Evolutionary conservation across 164 flowering plant species (phyloP), one percentile per base, ranked within the genome.

Genomic region (Vitis rotundifolia): DNA sequence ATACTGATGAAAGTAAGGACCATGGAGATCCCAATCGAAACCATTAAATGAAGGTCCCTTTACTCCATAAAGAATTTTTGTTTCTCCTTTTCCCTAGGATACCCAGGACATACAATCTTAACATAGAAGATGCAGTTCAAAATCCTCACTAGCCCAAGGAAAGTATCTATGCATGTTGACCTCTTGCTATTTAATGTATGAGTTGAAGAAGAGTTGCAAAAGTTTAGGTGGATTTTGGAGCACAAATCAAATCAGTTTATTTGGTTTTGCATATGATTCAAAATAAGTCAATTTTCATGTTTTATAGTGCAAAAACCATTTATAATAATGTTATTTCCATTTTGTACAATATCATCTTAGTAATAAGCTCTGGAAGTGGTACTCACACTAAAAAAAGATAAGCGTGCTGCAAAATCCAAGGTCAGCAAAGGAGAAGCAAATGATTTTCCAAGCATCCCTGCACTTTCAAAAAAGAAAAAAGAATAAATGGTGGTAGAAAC

Each of bases 361-460:
- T 26, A 69, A 51, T 59, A 53, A 52, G 28, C 47, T 37, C n/a
- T 3, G 10, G 14, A 51, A 65, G 14, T 14, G 49, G 13, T 44
- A 78, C 86, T 82, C 66, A 85, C 88, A 22, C 65, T 13, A 26
- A 69, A 63, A 68, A 49, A 66, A 72, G 70, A 53, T 13, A 72
- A 63, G 54, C 56, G 50, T 44, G 76, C 48, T 55, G 72, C 74
- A 63, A 70, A 75, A 73, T 76, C 68, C 59, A 66, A 61, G 7
- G 78, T 69, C 59, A 75, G 52, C 55, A 81, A 49, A 49, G 84
- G 74, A 73, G 86, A 76, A 72, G 75, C 72, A 57, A 74, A 52
- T 44, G 80, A 65, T 61, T 59, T 76, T 54, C 81, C 82, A 60
- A 79, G 81, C 88, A 85, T 85, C 77, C 64, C 81, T 69, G 69